phyloP scores from a whole-genome alignment of 371 early-diverging fungal species.

The Catenaria anguillulae region DNA sequence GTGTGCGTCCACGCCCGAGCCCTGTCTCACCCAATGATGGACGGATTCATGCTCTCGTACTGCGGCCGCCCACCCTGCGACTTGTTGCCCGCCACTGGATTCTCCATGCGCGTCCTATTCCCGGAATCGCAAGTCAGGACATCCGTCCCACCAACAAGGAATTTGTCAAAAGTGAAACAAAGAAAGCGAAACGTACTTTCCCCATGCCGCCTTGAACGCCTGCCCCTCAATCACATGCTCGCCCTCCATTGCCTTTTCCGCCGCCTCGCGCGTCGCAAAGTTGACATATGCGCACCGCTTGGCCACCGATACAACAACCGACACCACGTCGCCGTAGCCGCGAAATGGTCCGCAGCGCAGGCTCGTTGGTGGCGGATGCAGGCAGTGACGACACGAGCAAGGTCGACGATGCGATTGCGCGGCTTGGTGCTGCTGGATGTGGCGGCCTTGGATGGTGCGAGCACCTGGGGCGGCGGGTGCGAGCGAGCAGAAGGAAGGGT shows the following conservation, averaged over 20 bases:
- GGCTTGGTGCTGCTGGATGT: not conserved
- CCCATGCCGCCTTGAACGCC: not conserved
- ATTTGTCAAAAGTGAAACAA: no score
- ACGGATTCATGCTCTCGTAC: no score
- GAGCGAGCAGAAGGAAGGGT: slow-evolving; percentile 12
- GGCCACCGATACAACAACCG: slow-evolving; percentile 60
- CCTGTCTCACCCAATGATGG: no score
- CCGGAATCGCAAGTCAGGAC: no score
- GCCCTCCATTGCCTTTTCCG: not conserved
- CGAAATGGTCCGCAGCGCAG: slow-evolving; percentile 37
- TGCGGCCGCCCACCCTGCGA: no score
- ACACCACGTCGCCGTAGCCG: slow-evolving; percentile 74
- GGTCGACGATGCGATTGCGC: not conserved
- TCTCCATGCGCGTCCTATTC: no score
- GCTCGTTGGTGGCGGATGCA: not conserved
- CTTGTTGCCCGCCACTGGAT: no score
- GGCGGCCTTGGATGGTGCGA: not conserved
- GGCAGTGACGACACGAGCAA: not conserved
- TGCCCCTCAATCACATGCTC: not conserved
- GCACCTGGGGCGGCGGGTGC: not conserved
- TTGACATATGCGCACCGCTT: slow-evolving; percentile 80
- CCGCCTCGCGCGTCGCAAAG: slow-evolving; percentile 42
- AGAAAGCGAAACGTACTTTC: not conserved
- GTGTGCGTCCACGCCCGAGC: no score
- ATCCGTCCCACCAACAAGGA: no score